Percentiles rank a stretch among this genome's conserved stretches.
Evolutionary conservation across 176 grass and related monocot species (phyloP).

Genomic region (Lolium multiflorum): DNA sequence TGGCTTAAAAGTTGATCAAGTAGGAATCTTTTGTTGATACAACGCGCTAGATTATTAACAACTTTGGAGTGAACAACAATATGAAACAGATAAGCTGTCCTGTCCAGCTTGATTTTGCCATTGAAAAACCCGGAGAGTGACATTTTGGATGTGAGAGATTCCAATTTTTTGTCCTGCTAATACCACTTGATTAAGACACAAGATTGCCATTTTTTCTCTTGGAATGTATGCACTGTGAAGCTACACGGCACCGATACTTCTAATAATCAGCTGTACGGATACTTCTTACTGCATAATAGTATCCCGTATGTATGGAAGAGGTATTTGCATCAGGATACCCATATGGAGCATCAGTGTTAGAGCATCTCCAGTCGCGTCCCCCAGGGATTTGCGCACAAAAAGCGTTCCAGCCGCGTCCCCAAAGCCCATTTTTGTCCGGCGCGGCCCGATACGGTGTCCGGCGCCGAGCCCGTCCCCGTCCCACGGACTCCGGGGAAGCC

Average conservation of each 20-base stretch:
- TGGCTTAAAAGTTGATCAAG: not conserved
- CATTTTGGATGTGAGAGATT: not conserved
- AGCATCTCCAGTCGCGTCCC: too few relatives aligned
- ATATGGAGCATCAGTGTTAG: too few relatives aligned
- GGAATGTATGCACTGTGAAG: not conserved
- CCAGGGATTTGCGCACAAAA: too few relatives aligned
- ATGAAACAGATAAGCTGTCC: not conserved
- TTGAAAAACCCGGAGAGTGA: constrained; percentile 3
- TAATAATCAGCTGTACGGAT: not conserved
- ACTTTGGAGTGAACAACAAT: not conserved
- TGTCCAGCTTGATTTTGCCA: not conserved
- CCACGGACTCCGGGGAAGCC: too few relatives aligned
- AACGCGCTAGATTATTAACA: not conserved
- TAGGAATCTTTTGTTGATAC: not conserved
- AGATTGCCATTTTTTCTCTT: not conserved
- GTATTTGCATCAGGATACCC: not conserved
- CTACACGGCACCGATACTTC: not conserved
- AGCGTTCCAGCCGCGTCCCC: too few relatives aligned
- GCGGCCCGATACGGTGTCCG: too few relatives aligned
- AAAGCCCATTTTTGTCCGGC: too few relatives aligned
- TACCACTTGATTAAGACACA: constrained; percentile 6
- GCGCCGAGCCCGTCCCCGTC: too few relatives aligned
- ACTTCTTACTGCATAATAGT: not conserved
- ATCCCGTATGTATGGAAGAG: not conserved
- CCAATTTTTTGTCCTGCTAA: constrained; percentile 6